Conservation (phyloP, 2,329 filamentous ascomycete species). For the Aspergillus ibericus region DNA sequence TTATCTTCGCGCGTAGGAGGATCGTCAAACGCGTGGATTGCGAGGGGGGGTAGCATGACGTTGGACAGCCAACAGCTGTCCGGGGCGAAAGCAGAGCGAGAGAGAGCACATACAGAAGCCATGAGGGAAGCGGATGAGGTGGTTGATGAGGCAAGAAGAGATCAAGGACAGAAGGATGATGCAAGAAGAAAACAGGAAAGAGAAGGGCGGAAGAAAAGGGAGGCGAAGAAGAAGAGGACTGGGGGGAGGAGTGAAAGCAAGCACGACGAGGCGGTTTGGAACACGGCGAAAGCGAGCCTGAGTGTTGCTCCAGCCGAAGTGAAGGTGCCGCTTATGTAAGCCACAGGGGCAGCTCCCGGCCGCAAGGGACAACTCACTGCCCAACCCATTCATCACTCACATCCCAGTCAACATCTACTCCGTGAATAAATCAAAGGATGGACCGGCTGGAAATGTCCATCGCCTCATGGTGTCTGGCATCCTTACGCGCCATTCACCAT, state of each 20-base stretch:
- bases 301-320: conserved; percentile 4
- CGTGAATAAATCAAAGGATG: no score
- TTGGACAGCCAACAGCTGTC: conserved; percentile 22
- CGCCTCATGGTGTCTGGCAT: no score
- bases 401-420: no score
- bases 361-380: conserved; percentile 3
- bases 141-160: conserved; percentile 4
- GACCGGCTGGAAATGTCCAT: no score
- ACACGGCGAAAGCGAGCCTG: conserved; percentile 8
- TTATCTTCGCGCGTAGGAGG: conserved; percentile 6
- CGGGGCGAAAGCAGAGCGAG: conserved; percentile 15
- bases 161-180: conserved; percentile 2
- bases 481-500: no score
- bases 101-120: conserved; percentile 49
- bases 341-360: conserved; percentile 5
- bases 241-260: conserved; percentile 19
- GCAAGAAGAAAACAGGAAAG: conserved; percentile 7
- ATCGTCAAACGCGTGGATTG: conserved; percentile 13
- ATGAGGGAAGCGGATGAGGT: conserved; percentile 30
- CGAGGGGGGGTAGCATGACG: conserved; percentile 15
- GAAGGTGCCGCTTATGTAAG: conserved; percentile 21
- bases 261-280: conserved; percentile 13
- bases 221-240: conserved; percentile 11
- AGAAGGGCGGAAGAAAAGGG: conserved; percentile 13
- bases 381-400: no score